Base-by-base conservation (phyloP, 345 rosid species). In the Rhodamnia argentea region DNA sequence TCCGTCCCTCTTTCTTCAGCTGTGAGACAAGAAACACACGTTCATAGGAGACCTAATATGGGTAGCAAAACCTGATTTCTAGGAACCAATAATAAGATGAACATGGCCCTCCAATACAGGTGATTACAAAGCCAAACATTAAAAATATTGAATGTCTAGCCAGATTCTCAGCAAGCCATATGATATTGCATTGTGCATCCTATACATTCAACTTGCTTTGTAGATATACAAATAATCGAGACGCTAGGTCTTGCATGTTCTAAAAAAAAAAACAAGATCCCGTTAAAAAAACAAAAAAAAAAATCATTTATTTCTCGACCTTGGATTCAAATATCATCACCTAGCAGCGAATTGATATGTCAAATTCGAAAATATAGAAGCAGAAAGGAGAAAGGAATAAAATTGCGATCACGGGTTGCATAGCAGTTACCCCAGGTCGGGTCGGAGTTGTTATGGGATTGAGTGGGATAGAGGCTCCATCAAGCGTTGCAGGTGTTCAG, bases 1-100 rank as follows among this genome's bases (percentile, higher is more conserved):
- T 94, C 88, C 99, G 92, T 86, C 99, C 99, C 90, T 96, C 99
- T 91, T 97, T 97, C 93, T 94, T 97, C 84, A 97, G 98, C 99
- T 97, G 84, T 75, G 6, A 10, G 29, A 74, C 58, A 54, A 86
- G 84, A 52, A 37, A 7, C 51, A 54, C 44, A 12, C 50, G 20
- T 32, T 70, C 23, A 70, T 18, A 1, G 78, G 44, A 70, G 47
- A 70, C 78, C 47, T 70, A 70, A 70, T 37, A 37, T 70, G 47
- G 22, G 75, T 23, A 42, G 75, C 37, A 27, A 47, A 58, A 57
- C 22, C 50, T 44, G 32, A 29, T 29, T 62, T 62, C 75, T 29
- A 7, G 42, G 47, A 84, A 27, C 32, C 32, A 9, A 70, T 70
- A 70, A 32, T 70, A 70, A 70, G 24, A 70, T 70, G 13, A 70